Base-by-base conservation (phyloP, 192 early-diverging fungal genomes). In the Allomyces macrogynus region DNA sequence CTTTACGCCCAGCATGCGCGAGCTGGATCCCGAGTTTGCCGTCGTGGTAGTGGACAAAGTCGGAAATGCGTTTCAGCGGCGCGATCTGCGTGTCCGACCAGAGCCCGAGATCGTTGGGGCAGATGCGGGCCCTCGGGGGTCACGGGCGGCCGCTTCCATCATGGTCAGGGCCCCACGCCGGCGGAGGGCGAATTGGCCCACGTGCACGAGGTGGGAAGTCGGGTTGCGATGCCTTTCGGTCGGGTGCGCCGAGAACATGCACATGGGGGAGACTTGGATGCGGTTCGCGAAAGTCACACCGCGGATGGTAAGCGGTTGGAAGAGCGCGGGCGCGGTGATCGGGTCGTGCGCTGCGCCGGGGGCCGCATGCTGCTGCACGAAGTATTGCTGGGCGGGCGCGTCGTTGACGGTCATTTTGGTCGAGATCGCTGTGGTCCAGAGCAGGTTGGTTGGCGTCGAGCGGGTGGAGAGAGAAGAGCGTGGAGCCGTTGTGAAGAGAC, bases 1-100 rank as follows among this genome's bases (percentile, higher is more conserved):
- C 79, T 66, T 94, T 93, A 60, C 90, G 81, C 4, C 90, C 91
- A 23, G 87, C 86, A 65, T 96, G 93, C 0, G 82, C 87, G 10
- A 95, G 64, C 68, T 96, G 90, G 66, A 93, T 86, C 61, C 80
- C 84, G 32, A 79, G 66, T 4, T 78, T 74, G 18, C 71, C 63
- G 23, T 83, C 85, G 42, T 84, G 78, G 0, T 72, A 69, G 63
- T 91, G 88, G 23, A 80, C 75, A 72, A 84, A 79, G 54, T 81
- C 71, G 16, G 80, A 80, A 23, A 91, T 75, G 3, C 75, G 73
- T 54, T 76, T 77, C 23, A 87, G 71, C 61, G 78, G 76, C 2
- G 73, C 73, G 0, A 87, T 77, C 32, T 95, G 91, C 16, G 78
- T 85, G 74, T 92, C 87, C 18, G 82, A 77, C 87, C 88, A 93